Evolutionary conservation across 176 grass and related monocot species (phyloP), one percentile per base, ranked within the genome.

Genomic region (Paspalum notatum): DNA sequence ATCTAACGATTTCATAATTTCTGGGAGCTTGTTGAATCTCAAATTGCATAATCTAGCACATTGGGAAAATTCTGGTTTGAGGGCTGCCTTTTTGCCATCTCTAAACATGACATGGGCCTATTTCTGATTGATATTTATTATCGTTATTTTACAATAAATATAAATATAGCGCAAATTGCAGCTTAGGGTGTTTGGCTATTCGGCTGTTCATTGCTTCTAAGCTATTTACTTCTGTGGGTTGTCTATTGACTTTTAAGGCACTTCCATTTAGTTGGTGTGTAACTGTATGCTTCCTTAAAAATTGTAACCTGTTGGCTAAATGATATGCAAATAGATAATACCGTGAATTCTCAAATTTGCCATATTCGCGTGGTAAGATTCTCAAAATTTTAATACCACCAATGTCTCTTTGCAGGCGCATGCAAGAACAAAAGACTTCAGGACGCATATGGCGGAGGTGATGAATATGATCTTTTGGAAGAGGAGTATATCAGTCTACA

Each of bases 361-460:
- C 79, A 79, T 71, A 50, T 40, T 66, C n/a, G 9, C 51, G 50
- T 63, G 49, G 40, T 38, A 25, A 22, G 63, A 17, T 2, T 43
- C 12, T 45, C 39, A 41, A 39, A 7, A 58, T 75, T 25, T 65
- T 52, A 80, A 25, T 40, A 6, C 17, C 8, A 75, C 18, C 12
- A 41, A 73, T 68, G 50, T 69, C 48, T 39, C 69, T 74, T 82
- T 60, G 55, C 78, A 94, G 92, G 86, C 84, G 86, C 51, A 44
- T 87, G 73, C 68, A 89, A 45, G 89, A 89, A 82, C 86, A 94
- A 63, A 94, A 89, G 57, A 89, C 88, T 54, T 72, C 84, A n/a
- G 72, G 85, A 15, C 86, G 89, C 45, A 45, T 89, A 65, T 91
- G 89, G 92, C 54, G 68, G 61, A 77, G 86, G 66, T 85, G 74